Conservation (phyloP, 345 rosid species). For the Rhizophora mangle region DNA sequence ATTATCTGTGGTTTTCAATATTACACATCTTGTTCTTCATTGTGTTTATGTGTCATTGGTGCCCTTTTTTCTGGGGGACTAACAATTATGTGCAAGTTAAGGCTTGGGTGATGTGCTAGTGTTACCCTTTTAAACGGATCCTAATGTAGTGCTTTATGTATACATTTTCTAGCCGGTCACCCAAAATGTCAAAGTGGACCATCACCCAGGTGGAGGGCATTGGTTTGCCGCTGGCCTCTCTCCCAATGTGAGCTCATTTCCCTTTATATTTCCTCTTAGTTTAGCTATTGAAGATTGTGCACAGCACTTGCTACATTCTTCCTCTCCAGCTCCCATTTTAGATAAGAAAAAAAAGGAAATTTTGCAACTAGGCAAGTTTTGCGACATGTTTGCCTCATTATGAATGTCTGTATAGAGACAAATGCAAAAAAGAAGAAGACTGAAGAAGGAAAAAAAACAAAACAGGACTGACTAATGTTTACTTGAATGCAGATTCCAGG, state of each 20-base stretch:
- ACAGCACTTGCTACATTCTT: background rate
- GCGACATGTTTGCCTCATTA: background rate
- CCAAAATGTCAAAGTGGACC: conserved; percentile 89
- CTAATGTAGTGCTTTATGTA: conserved; percentile 16
- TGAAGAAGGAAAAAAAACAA: background rate
- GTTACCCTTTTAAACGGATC: background rate
- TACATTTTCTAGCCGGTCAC: conserved; percentile 56
- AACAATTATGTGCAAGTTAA: background rate
- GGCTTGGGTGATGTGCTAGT: background rate
- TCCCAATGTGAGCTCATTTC: conserved; percentile 68
- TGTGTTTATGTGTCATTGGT: background rate
- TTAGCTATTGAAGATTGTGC: conserved; percentile 17
- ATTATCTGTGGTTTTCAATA: too few relatives aligned
- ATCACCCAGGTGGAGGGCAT: conserved; percentile 99
- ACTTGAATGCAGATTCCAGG: conserved; percentile 58
- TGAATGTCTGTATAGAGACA: background rate
- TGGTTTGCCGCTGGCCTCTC: conserved; percentile 99
- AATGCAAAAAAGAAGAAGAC: background rate
- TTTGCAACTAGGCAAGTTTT: background rate
- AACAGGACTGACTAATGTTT: conserved; percentile 1
- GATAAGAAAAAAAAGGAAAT: background rate
- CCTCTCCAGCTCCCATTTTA: background rate
- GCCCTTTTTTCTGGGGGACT: background rate
- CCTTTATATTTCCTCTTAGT: conserved; percentile 12
- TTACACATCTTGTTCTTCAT: background rate